Percentiles rank a stretch among this genome's conserved stretches.
Evolutionary conservation across 1,284 basidiomycete genomes (phyloP).

Genomic region (Heterobasidion parviporum): DNA sequence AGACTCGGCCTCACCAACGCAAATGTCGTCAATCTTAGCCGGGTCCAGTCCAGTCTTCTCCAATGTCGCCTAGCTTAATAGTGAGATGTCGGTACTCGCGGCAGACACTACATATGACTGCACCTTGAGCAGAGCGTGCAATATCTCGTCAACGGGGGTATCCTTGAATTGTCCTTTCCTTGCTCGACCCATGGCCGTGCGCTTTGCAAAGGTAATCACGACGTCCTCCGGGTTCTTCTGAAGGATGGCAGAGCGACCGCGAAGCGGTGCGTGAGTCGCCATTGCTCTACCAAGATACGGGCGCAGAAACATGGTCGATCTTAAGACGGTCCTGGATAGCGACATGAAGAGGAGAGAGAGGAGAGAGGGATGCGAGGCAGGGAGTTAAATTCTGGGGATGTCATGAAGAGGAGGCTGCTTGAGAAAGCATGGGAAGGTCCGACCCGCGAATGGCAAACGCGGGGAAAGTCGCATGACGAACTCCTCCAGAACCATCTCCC

Average conservation of each 20-base stretch:
- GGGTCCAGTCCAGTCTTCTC: conserved; percentile 42
- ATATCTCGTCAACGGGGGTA: conserved; percentile 63
- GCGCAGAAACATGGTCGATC: background rate
- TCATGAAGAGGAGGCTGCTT: too few species aligned
- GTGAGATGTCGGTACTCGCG: background rate
- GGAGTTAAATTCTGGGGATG: background rate
- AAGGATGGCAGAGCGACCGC: conserved; percentile 35
- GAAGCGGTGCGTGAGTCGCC: conserved; percentile 37
- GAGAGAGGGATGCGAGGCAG: background rate
- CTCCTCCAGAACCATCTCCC: too few species aligned
- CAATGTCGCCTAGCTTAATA: conserved; percentile 32
- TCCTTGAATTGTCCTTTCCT: conserved; percentile 81
- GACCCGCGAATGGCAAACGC: background rate
- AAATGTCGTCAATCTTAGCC: conserved; percentile 69
- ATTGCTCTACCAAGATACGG: conserved; percentile 15
- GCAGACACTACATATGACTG: background rate
- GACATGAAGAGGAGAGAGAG: background rate
- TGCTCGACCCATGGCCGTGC: conserved; percentile 70
- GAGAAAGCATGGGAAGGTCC: too few species aligned
- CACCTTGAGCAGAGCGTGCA: conserved; percentile 64
- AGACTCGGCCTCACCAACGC: conserved; percentile 48
- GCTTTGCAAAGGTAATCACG: conserved; percentile 79
- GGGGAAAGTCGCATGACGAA: too few species aligned
- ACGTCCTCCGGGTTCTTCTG: conserved; percentile 73
- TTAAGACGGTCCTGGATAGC: background rate